These are phyloP conservation scores for Penicillium brevicompactum DNA, from an alignment of 2,329 filamentous ascomycete species.

Conservation along the genomic window DNA sequence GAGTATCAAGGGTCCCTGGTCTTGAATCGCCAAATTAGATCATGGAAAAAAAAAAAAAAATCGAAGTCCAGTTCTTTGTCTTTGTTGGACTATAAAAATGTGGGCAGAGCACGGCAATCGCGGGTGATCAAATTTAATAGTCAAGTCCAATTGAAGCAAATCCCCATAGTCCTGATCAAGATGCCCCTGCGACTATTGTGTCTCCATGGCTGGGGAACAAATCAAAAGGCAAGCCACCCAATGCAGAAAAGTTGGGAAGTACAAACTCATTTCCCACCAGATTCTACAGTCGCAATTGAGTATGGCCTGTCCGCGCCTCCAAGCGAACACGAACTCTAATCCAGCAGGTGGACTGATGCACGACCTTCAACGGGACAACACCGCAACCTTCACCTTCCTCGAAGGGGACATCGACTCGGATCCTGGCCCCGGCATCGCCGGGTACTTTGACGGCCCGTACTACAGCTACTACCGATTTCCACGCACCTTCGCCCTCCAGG, in stretches of 20 bases:
- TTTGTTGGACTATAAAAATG: conserved; percentile 2
- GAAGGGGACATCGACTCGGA: conserved; percentile 33
- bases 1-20: conserved; percentile 5
- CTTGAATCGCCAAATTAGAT: not conserved
- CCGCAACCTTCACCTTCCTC: conserved; percentile 31
- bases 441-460: conserved; percentile 34
- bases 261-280: conserved; percentile 16
- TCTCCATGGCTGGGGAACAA: conserved; percentile 39
- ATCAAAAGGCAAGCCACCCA: conserved; percentile 24
- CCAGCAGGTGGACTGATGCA: conserved; percentile 26
- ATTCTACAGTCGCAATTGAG: conserved; percentile 33
- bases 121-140: not conserved
- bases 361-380: conserved; percentile 32
- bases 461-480: conserved; percentile 37
- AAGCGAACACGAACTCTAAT: conserved; percentile 3
- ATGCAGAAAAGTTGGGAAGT: not conserved
- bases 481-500: conserved; percentile 23
- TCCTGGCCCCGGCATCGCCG: conserved; percentile 32
- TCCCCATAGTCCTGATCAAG: no score
- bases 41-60: not conserved
- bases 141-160: not conserved
- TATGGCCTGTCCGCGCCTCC: conserved; percentile 12
- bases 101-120: not conserved
- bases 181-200: conserved; percentile 36
- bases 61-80: not conserved